A percentile compares a stretch with the other conserved stretches of the same genome.
These are phyloP conservation scores for Leucosporidium scottii DNA, from an alignment of 768 basidiomycete genomes.

Conservation along the genomic window DNA sequence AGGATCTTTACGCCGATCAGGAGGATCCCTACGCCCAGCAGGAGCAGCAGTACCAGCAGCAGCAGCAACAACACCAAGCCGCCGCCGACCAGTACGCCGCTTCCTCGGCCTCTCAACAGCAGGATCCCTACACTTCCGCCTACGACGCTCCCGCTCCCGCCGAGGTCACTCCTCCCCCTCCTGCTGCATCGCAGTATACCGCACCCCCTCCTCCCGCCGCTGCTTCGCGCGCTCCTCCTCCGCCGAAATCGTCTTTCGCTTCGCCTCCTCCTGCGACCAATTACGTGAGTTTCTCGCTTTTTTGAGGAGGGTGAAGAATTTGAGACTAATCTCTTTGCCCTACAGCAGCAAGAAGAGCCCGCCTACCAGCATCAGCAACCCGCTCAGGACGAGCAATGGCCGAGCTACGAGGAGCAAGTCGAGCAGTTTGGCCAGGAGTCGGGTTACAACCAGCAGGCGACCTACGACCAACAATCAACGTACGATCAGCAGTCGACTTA, in stretches of 20 bases:
- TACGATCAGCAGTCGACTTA: too few species aligned
- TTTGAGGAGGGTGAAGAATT: too few species aligned
- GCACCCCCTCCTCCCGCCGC: too few species aligned
- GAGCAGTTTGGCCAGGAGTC: conserved; percentile 1
- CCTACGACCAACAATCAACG: too few species aligned
- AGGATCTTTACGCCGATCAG: neutral
- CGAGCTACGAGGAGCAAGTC: neutral
- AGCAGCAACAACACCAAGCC: neutral
- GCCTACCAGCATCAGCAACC: neutral
- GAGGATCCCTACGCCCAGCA: neutral
- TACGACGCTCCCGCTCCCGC: neutral
- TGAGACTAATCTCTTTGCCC: too few species aligned
- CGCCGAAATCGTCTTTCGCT: too few species aligned
- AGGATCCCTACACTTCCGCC: neutral
- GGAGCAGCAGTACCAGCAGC: neutral
- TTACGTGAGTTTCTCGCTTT: too few species aligned
- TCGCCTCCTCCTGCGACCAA: too few species aligned
- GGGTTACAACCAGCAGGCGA: neutral
- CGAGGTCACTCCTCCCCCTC: too few species aligned
- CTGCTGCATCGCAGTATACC: too few species aligned
- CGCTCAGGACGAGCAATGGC: conserved; percentile 1
- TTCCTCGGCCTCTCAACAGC: neutral
- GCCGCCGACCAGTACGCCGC: neutral
- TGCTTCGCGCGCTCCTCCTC: too few species aligned
- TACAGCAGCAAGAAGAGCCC: neutral